Evolutionary conservation across 2,329 filamentous ascomycete genomes (phyloP).

Genomic region (Cadophora sp.): DNA sequence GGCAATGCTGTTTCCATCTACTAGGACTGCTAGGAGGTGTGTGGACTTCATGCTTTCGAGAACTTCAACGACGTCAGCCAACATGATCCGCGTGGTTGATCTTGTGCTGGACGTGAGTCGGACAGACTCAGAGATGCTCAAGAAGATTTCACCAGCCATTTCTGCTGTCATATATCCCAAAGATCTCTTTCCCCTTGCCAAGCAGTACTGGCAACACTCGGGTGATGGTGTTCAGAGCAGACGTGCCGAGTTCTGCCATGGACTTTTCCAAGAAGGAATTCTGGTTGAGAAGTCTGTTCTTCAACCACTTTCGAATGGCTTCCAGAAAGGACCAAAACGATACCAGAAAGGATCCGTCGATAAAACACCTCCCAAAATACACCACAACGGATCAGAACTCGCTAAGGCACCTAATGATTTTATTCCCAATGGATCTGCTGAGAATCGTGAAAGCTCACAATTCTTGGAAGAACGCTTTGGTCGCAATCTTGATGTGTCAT

Average conservation of each 20-base stretch:
- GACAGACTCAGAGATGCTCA: constrained; percentile 57
- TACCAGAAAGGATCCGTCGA: constrained; percentile 73
- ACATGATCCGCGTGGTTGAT: constrained; percentile 62
- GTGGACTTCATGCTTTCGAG: constrained; percentile 72
- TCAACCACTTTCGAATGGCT: constrained; percentile 34
- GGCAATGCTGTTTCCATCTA: constrained; percentile 85
- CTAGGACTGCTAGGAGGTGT: constrained; percentile 73
- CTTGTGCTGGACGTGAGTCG: constrained; percentile 67
- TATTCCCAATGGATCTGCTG: constrained; percentile 33
- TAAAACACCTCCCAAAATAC: constrained; percentile 39
- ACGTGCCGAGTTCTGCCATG: constrained; percentile 86
- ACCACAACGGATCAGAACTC: constrained; percentile 23
- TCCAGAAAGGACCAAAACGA: constrained; percentile 68
- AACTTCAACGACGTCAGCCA: constrained; percentile 56
- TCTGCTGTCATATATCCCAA: constrained; percentile 75
- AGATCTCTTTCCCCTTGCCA: constrained; percentile 74
- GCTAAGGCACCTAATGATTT: not conserved
- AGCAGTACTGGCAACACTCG: constrained; percentile 96
- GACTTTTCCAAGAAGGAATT: constrained; percentile 73
- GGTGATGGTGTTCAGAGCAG: constrained; percentile 93
- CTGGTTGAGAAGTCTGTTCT: constrained; percentile 56
- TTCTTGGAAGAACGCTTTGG: constrained; percentile 97
- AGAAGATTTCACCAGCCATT: constrained; percentile 63
- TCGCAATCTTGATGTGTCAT: constrained; percentile 81
- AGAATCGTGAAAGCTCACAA: constrained; percentile 68